These are phyloP conservation scores for Shiraia bambusicola DNA, from an alignment of 2,329 filamentous ascomycete species.

Conservation along the genomic window DNA sequence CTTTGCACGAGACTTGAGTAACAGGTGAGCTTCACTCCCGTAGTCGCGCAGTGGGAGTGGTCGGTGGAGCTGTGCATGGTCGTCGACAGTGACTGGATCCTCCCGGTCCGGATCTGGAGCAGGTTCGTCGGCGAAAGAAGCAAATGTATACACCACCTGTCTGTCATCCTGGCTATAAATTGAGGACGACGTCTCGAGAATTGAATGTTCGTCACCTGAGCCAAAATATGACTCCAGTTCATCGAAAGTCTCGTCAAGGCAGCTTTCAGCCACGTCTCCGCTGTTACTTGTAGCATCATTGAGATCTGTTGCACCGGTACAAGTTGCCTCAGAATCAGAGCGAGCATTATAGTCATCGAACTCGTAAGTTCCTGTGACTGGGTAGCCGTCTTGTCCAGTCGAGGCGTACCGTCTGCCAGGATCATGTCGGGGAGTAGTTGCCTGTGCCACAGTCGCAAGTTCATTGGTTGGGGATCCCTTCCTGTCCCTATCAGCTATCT, in stretches of 20 bases:
- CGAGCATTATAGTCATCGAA: slow-evolving; percentile 7
- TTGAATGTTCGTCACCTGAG: slow-evolving; percentile 5
- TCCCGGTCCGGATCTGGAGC: background rate
- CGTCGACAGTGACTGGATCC: too few species aligned
- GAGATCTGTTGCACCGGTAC: background rate
- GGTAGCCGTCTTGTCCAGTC: background rate
- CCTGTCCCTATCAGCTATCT: too few species aligned
- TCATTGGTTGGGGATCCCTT: too few species aligned
- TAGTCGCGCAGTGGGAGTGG: slow-evolving; percentile 17
- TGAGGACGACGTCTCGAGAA: slow-evolving; percentile 6
- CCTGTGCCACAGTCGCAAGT: slow-evolving; percentile 1
- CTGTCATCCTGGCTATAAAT: background rate
- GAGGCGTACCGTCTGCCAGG: background rate
- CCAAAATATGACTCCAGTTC: slow-evolving; percentile 1
- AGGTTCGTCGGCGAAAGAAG: background rate
- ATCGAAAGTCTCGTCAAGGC: background rate
- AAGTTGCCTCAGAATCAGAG: slow-evolving; percentile 5
- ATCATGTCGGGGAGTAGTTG: background rate
- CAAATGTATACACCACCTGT: slow-evolving; percentile 1
- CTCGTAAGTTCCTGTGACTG: background rate
- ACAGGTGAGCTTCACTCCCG: slow-evolving; percentile 11
- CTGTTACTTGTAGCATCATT: too few species aligned
- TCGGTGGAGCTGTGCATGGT: slow-evolving; percentile 11
- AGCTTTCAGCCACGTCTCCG: too few species aligned
- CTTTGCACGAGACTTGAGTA: slow-evolving; percentile 4